Conservation (phyloP, 352 stramenopile species). For the Discostella stelligera region DNA sequence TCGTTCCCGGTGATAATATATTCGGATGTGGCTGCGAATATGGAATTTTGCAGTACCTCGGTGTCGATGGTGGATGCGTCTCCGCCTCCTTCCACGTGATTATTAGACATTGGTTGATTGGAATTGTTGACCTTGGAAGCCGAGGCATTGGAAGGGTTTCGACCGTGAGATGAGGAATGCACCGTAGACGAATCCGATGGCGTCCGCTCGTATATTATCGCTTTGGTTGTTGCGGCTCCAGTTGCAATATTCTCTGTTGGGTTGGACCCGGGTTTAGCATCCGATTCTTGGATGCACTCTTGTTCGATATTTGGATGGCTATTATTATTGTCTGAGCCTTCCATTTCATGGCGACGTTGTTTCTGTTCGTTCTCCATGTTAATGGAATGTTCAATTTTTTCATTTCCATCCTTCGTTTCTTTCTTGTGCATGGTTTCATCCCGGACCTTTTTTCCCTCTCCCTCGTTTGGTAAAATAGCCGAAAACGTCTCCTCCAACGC, state of each 20-base stretch:
- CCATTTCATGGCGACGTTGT: neutral
- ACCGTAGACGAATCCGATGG: neutral
- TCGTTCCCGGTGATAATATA: slow-evolving; percentile 80
- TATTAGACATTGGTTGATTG: neutral
- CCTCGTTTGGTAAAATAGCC: slow-evolving; percentile 3
- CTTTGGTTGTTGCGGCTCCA: neutral
- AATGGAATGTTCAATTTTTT: slow-evolving; percentile 7
- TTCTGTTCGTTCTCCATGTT: neutral
- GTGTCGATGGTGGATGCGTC: slow-evolving; percentile 39
- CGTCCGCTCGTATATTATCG: neutral
- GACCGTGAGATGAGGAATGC: neutral
- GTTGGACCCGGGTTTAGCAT: neutral
- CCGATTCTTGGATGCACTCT: neutral
- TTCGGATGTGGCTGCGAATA: slow-evolving; percentile 72
- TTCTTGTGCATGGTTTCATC: neutral
- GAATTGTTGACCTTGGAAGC: slow-evolving; percentile 19
- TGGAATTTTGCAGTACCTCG: slow-evolving; percentile 47
- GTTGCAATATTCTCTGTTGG: neutral
- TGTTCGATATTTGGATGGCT: slow-evolving; percentile 5
- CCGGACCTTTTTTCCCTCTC: neutral
- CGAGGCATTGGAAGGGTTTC: slow-evolving; percentile 15
- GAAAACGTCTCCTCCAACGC: slow-evolving; percentile 52
- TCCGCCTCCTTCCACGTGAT: slow-evolving; percentile 5
- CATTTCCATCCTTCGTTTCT: neutral
- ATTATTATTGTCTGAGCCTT: neutral